phyloP scores from a whole-genome alignment of 306 rosid species.

The Begonia loranthoides region DNA sequence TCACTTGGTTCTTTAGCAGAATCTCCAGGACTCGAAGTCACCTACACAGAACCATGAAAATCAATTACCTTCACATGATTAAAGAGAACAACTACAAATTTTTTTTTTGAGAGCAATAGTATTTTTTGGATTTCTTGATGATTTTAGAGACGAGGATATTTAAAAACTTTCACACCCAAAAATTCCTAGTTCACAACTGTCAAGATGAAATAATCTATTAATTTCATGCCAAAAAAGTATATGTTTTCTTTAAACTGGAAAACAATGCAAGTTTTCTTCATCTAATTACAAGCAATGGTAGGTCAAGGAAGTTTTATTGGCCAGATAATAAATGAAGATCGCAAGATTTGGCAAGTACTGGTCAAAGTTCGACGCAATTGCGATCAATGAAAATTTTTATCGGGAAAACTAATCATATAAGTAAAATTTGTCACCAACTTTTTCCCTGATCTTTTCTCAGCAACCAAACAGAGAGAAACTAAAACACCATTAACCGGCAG shows the following conservation, averaged over 20 bases:
- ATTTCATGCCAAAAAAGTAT: too few species aligned
- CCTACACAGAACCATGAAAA: conserved; percentile 19
- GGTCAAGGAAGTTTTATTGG: too few species aligned
- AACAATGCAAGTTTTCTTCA: too few species aligned
- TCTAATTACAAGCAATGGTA: too few species aligned
- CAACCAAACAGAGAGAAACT: not conserved
- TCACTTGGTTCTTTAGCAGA: conserved; percentile 24
- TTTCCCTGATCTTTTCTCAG: not conserved
- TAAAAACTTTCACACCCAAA: too few species aligned
- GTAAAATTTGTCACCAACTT: too few species aligned
- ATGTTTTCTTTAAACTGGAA: too few species aligned
- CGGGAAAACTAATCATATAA: not conserved
- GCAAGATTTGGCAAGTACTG: not conserved
- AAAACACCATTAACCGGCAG: not conserved
- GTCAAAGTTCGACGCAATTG: not conserved
- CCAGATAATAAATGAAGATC: too few species aligned
- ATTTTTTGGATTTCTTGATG: not conserved
- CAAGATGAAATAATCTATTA: too few species aligned
- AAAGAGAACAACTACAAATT: not conserved
- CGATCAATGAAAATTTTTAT: not conserved
- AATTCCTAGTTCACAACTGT: too few species aligned
- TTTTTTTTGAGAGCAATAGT: not conserved
- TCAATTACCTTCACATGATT: not conserved
- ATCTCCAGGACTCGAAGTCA: conserved; percentile 12
- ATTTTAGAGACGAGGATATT: too few species aligned